phyloP scores from a whole-genome alignment of 805 yeast genomes.

The Kuraishia hungarica region DNA sequence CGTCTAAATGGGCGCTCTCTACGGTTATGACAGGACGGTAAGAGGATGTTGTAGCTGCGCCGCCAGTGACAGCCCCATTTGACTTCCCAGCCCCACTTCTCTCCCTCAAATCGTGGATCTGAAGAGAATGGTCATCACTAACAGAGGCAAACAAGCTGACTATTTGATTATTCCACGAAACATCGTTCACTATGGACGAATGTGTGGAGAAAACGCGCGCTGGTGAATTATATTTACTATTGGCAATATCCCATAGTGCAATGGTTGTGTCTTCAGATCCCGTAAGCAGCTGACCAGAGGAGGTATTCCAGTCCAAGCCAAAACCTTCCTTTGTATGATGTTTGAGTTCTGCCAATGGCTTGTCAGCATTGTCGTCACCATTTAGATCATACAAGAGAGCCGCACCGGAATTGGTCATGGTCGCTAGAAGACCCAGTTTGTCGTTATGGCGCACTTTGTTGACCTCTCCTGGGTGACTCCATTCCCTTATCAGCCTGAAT shows the following conservation, averaged over 20 bases:
- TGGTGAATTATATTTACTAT: constrained; percentile 24
- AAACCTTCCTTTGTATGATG: constrained; percentile 62
- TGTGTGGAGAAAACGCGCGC: constrained; percentile 40
- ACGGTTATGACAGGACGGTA: constrained; percentile 33
- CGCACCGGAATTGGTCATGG: constrained; percentile 45
- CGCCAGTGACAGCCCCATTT: constrained; percentile 10
- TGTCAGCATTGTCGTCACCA: constrained; percentile 12
- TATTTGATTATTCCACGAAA: constrained; percentile 43
- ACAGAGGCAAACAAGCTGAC: constrained; percentile 55
- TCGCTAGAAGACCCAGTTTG: constrained; percentile 36
- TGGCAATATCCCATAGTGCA: constrained; percentile 57
- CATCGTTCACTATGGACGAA: constrained; percentile 54
- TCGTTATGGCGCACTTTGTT: constrained; percentile 53
- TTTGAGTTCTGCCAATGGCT: constrained; percentile 24
- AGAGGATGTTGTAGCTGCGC: no score
- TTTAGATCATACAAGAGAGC: constrained; percentile 32
- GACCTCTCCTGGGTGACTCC: constrained; percentile 62
- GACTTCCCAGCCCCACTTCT: background rate
- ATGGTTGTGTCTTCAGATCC: constrained; percentile 62
- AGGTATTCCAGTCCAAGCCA: constrained; percentile 58
- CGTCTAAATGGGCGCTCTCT: constrained; percentile 43
- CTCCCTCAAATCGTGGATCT: constrained; percentile 50
- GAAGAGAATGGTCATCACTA: constrained; percentile 57
- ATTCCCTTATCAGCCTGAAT: constrained; percentile 34
- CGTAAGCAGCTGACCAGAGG: constrained; percentile 35